Conservation (phyloP, 805 yeast species). For the Saccharomycopsis malanga region DNA sequence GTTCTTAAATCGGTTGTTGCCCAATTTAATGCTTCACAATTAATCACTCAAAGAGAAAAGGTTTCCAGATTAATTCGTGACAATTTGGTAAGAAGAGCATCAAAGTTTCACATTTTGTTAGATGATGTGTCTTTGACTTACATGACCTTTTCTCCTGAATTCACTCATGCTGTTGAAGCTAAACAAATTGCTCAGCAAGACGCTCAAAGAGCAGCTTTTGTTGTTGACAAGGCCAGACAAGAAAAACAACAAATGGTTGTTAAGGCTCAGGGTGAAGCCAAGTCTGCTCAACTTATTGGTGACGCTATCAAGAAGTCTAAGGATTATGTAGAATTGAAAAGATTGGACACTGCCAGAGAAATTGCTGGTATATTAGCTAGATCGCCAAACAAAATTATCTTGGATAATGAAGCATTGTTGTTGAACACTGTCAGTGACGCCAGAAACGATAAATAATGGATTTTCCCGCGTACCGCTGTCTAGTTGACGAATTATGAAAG, state of each 20-base stretch:
- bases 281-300: constrained; percentile 96
- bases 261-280: constrained; percentile 97
- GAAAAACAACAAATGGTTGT: constrained; percentile 97
- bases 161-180: constrained; percentile 95
- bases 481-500: too few relatives aligned
- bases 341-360: constrained; percentile 95
- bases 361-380: constrained; percentile 78
- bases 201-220: constrained; percentile 96
- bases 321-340: constrained; percentile 93
- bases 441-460: too few relatives aligned
- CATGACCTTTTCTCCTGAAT: constrained; percentile 97
- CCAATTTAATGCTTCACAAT: constrained; percentile 95
- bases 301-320: constrained; percentile 95
- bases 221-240: constrained; percentile 95
- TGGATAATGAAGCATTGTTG: constrained; percentile 87
- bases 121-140: constrained; percentile 96
- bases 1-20: constrained; percentile 96
- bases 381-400: constrained; percentile 86
- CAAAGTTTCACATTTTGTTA: constrained; percentile 74
- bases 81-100: constrained; percentile 83
- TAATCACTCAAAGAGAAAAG: constrained; percentile 97
- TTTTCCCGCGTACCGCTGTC: too few relatives aligned
- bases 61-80: constrained; percentile 90
- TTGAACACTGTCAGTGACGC: constrained; percentile 82
- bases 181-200: constrained; percentile 99